Evolutionary conservation across 768 basidiomycete species (phyloP), one percentile per base, ranked within the genome.

Genomic region (Auricularia cornea): DNA sequence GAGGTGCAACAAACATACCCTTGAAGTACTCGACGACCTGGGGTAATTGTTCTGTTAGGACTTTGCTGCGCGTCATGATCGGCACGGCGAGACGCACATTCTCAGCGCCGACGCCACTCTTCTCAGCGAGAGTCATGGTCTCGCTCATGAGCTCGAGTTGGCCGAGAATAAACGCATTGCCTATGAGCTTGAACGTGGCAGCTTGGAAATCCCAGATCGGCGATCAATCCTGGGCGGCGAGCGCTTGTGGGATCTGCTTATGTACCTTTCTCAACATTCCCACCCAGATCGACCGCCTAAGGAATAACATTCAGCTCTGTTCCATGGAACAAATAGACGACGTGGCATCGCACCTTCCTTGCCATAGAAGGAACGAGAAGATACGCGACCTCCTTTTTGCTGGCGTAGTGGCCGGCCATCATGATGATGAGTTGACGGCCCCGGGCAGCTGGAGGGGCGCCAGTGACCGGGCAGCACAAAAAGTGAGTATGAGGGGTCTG

Each of bases 101-200:
- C 10, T 83, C 77, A 2, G 86, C 78, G 2, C 84, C 86, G 40
- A 96, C 87, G 28, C 92, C 94, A 0, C 89, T 80, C 74, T 92
- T 92, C 66, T 92, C 90, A 3, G 88, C 87, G 11, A 95, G 83
- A 1, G 93, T 94, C 69, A 89, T 85, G n/a, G 83, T 78, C 75
- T 95, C 93, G 0, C 88, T 85, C 14, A 95, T 77, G 11, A 94
- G 76, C 71, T 94, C 93, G 48, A 94, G 77, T 30, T 79, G 78
- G n/a, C 89, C 87, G 44, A 92, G 75, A 62, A 92, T 85, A 74
- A 92, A 75, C 1, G 88, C 85, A 68, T 93, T 94, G 20, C 88
- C 91, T 59, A 92, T 83, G 8, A 94, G 77, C 73, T 94, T 94
- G 75, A 87, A 82, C 10, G 83, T 85, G 3, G 84, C 81, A 16